These are phyloP conservation scores for Licmophora abbreviata DNA, from an alignment of 108 stramenopile genomes.

Conservation along the genomic window DNA sequence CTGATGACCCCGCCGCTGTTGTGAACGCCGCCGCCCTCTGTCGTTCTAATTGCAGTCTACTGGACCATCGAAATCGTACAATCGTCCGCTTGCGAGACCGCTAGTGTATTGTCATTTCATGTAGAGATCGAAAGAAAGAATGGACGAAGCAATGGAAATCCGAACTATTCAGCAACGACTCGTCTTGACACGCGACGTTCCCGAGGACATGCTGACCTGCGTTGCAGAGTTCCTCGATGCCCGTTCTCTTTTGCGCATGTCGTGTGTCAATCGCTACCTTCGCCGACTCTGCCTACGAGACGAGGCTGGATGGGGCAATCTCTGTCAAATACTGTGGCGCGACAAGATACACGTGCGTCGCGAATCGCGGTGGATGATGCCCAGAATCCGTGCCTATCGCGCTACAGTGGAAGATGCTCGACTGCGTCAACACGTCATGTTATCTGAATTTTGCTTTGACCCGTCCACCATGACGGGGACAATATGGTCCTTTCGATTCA, in stretches of 20 bases:
- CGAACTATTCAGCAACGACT: too few species aligned
- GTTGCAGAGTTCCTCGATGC: constrained; percentile 29
- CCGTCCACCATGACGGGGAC: constrained; percentile 27
- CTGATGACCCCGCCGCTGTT: too few species aligned
- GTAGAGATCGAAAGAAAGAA: too few species aligned
- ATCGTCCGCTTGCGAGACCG: too few species aligned
- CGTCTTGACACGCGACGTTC: too few species aligned
- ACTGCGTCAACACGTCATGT: constrained; percentile 25
- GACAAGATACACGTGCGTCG: constrained; percentile 40
- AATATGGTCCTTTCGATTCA: constrained; percentile 72
- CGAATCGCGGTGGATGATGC: constrained; percentile 12
- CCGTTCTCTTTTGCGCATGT: constrained; percentile 15
- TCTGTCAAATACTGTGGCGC: constrained; percentile 46
- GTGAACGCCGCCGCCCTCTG: too few species aligned
- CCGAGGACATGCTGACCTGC: constrained; percentile 24
- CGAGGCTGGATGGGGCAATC: constrained; percentile 52
- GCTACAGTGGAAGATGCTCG: constrained; percentile 38
- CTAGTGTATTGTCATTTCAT: too few species aligned
- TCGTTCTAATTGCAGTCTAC: too few species aligned
- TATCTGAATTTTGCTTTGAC: constrained; percentile 57
- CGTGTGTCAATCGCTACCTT: constrained; percentile 15
- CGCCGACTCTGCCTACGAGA: constrained; percentile 21
- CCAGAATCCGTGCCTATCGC: constrained; percentile 41
- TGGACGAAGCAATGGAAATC: too few species aligned
- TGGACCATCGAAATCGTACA: too few species aligned